These are phyloP conservation scores for Cyberlindnera suaveolens DNA, from an alignment of 805 yeast species.

Conservation along the genomic window DNA sequence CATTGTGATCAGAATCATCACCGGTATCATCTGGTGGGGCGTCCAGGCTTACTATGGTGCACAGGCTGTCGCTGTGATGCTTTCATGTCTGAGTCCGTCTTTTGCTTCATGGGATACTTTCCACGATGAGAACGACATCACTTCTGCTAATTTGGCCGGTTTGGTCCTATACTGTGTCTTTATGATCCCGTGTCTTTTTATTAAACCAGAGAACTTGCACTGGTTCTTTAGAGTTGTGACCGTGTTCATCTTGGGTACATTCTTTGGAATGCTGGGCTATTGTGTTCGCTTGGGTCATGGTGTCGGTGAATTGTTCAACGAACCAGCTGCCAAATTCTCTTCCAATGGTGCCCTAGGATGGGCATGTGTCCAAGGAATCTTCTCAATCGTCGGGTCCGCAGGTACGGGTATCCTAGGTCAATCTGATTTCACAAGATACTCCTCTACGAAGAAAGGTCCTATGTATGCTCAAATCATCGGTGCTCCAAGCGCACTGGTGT, in stretches of 20 bases:
- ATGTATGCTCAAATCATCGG: slow-evolving; percentile 22
- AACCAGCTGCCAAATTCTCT: neutral
- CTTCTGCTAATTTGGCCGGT: slow-evolving; percentile 33
- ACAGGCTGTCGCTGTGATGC: slow-evolving; percentile 28
- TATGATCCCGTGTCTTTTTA: slow-evolving; percentile 21
- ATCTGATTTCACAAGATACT: slow-evolving; percentile 29
- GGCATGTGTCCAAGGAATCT: slow-evolving; percentile 27
- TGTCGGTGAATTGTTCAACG: slow-evolving; percentile 19
- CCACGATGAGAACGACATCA: slow-evolving; percentile 28
- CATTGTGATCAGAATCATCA: slow-evolving; percentile 30
- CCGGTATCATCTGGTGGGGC: slow-evolving; percentile 35
- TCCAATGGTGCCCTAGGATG: slow-evolving; percentile 16
- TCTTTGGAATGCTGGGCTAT: slow-evolving; percentile 27
- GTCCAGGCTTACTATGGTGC: slow-evolving; percentile 33
- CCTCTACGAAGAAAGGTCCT: slow-evolving; percentile 20
- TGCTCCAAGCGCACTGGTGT: slow-evolving; percentile 24
- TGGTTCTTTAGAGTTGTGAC: slow-evolving; percentile 22
- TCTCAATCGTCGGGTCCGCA: slow-evolving; percentile 21
- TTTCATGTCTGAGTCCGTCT: slow-evolving; percentile 22
- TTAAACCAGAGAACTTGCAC: slow-evolving; percentile 29
- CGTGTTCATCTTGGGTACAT: slow-evolving; percentile 23
- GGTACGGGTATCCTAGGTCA: slow-evolving; percentile 28
- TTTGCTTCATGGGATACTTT: slow-evolving; percentile 22
- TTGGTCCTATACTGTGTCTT: slow-evolving; percentile 34
- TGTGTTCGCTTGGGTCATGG: slow-evolving; percentile 25